These are phyloP conservation scores for Diaporthe caulivora DNA, from an alignment of 2,329 filamentous ascomycete genomes.

Conservation along the genomic window DNA sequence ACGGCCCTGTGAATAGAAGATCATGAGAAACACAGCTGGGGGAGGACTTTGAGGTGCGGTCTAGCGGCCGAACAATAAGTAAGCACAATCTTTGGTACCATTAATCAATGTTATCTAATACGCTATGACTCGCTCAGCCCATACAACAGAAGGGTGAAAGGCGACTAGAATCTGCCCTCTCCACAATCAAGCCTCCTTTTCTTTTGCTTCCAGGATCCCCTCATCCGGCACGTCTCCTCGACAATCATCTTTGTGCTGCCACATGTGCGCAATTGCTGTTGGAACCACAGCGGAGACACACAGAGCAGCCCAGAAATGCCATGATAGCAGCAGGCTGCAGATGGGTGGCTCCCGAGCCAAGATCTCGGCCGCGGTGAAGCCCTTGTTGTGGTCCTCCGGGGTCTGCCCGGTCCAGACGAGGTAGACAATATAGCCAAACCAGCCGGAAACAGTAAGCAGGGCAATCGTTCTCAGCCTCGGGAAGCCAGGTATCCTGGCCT, in stretches of 20 bases:
- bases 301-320: slow-evolving; percentile 34
- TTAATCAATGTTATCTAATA: background rate
- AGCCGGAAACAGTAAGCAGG: background rate
- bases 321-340: slow-evolving; percentile 33
- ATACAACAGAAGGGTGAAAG: background rate
- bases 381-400: slow-evolving; percentile 23
- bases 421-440: slow-evolving; percentile 10
- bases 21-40: background rate
- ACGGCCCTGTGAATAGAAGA: background rate
- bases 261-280: background rate
- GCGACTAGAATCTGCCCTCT: background rate
- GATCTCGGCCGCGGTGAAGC: slow-evolving; percentile 12
- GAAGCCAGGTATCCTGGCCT: background rate
- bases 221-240: background rate
- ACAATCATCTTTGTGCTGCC: background rate
- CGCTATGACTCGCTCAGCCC: too few relatives aligned
- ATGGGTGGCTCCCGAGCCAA: slow-evolving; percentile 18
- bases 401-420: background rate
- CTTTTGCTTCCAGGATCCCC: background rate
- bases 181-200: background rate
- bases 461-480: slow-evolving; percentile 1
- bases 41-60: too few relatives aligned
- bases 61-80: background rate
- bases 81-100: accelerated
- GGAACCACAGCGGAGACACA: background rate